Percentiles rank a stretch among this genome's conserved stretches.
phyloP scores from a whole-genome alignment of 2,329 filamentous ascomycete species.

The Albifimbria verrucaria region DNA sequence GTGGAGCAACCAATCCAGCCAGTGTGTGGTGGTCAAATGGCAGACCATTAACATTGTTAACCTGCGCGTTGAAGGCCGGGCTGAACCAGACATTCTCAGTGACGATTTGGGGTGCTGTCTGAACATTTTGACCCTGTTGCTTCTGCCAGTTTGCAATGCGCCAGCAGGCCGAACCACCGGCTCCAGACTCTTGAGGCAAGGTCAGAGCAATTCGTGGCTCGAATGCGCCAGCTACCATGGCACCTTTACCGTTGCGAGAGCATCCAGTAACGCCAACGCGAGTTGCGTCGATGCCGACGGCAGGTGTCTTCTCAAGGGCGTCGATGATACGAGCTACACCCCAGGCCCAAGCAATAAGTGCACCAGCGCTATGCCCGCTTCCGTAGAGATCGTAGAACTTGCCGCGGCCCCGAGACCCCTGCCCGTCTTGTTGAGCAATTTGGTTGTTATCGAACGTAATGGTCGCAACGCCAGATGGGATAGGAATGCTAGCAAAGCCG shows the following conservation, averaged over 20 bases:
- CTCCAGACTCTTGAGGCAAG: constrained; percentile 60
- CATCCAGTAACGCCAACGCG: constrained; percentile 58
- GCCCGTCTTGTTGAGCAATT: constrained; percentile 47
- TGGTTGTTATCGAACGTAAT: constrained; percentile 59
- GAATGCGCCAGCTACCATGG: constrained; percentile 58
- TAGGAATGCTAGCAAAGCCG: constrained; percentile 51
- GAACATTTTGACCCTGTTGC: constrained; percentile 52
- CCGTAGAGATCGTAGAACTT: constrained; percentile 60
- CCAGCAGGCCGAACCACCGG: constrained; percentile 61
- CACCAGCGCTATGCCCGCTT: constrained; percentile 50
- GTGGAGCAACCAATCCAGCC: constrained; percentile 46
- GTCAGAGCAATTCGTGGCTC: constrained; percentile 57
- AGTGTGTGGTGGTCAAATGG: constrained; percentile 52
- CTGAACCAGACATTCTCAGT: constrained; percentile 61
- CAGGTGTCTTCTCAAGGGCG: constrained; percentile 47
- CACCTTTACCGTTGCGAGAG: constrained; percentile 63
- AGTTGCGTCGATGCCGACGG: constrained; percentile 45
- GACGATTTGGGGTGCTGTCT: constrained; percentile 57
- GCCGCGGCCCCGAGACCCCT: constrained; percentile 50
- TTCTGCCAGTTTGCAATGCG: constrained; percentile 50
- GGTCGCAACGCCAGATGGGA: constrained; percentile 51
- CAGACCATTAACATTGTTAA: constrained; percentile 34
- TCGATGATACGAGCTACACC: constrained; percentile 59
- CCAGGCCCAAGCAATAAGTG: constrained; percentile 62
- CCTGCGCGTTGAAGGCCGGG: constrained; percentile 1